Base-by-base conservation (phyloP, 1,284 basidiomycete species). In the Sanguinoderma infundibulare region DNA sequence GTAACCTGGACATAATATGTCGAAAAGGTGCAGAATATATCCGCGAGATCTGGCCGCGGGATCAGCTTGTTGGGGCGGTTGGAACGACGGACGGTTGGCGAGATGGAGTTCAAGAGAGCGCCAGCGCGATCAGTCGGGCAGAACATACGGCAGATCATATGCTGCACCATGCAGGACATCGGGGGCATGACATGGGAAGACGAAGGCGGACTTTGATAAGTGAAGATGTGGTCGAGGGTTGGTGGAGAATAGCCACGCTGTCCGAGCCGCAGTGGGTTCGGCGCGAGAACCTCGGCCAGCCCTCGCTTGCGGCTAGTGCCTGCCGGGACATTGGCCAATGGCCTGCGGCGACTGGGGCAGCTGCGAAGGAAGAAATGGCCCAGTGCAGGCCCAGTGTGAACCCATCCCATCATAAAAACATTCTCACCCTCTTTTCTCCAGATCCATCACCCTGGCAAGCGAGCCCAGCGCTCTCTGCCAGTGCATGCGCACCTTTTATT, bases 251-350 rank as follows among this genome's bases (percentile, higher is more conserved):
- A 62, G 62, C 62, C 65, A 66, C 62, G 64, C 61, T 53, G 42
- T 56, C 59, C 55, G 36, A 53, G 22, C 39, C 26, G 38, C 28
- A 20, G 57, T 53, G 47, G 55, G 36, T 64, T 64, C 55, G 26
- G 65, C 65, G 65, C 65, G 65, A 56, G 65, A 66, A 66, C 44
- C 60, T 63, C 65, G 65, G 65, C 60, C 36, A 36, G 56, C 59
- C 61, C 54, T 66, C 61, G 64, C 64, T 66, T 61, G 44, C 59
- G 61, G 61, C 57, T 61, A 50, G 58, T 46, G 32, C 59, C 40
- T 35, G 42, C 52, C 55, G 55, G 47, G 58, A 57, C 36, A 28
- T 32, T 57, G 54, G 35, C 62, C 62, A 64, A 66, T 66, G 60
- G 55, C 60, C 58, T 53, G 51, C 35, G 54, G 49, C 28, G 17